A percentile compares a stretch with the other conserved stretches of the same genome.
These are phyloP conservation scores for Wickerhamiella dianesei DNA, from an alignment of 805 yeast species.

Conservation along the genomic window DNA sequence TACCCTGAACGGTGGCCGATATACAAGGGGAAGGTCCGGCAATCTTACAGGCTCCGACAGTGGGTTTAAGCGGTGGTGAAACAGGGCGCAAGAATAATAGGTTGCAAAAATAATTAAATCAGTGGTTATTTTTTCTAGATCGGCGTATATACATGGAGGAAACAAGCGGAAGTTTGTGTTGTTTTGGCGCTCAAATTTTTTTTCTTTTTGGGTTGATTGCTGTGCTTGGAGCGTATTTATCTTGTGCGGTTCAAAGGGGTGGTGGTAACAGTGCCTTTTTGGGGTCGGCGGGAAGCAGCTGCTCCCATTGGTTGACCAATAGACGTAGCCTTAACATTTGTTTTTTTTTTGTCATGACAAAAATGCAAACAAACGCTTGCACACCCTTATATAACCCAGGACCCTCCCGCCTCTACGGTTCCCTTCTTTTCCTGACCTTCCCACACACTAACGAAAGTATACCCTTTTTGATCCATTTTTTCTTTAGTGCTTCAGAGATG, in stretches of 20 bases:
- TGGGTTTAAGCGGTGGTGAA: too few species aligned
- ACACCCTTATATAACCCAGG: constrained; percentile 1
- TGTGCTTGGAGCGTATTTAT: background rate
- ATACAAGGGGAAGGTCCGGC: background rate
- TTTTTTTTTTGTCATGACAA: background rate
- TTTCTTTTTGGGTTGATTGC: background rate
- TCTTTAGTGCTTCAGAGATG: background rate
- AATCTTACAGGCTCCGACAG: background rate
- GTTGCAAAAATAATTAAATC: too few species aligned
- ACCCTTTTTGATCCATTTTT: background rate
- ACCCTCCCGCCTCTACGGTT: background rate
- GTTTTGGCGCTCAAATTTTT: background rate
- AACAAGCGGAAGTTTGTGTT: background rate
- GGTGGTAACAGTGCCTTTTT: background rate
- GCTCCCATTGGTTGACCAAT: background rate
- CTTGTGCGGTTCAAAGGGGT: background rate
- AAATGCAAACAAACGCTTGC: background rate
- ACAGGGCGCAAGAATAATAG: too few species aligned
- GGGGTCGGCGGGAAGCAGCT: background rate
- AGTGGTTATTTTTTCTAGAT: too few species aligned
- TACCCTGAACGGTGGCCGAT: background rate
- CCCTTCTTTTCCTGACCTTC: background rate
- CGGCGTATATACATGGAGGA: background rate
- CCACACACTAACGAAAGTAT: background rate
- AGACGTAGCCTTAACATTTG: background rate